phyloP scores from a whole-genome alignment of 352 stramenopile genomes.

The Phytophthora hibernalis region DNA sequence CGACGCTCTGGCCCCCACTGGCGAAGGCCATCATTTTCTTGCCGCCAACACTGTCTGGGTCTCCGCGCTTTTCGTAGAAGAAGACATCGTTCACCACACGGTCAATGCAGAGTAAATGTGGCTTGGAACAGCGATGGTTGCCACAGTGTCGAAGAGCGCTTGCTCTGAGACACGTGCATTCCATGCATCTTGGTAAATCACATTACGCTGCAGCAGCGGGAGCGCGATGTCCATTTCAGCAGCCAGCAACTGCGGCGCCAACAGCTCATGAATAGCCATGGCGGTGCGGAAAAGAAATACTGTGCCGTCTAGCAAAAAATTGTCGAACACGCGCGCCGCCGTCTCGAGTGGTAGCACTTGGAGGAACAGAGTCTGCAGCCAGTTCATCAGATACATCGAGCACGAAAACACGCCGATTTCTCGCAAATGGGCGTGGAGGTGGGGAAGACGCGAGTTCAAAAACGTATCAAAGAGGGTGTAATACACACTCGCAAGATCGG shows the following conservation, averaged over 20 bases:
- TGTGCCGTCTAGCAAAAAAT: slow-evolving; percentile 87
- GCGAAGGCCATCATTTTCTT: slow-evolving; percentile 46
- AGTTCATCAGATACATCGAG: slow-evolving; percentile 91
- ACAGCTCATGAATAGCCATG: slow-evolving; percentile 83
- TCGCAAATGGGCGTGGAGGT: slow-evolving; percentile 60
- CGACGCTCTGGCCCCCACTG: slow-evolving; percentile 67
- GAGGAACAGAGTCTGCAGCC: slow-evolving; percentile 88
- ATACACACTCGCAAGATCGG: slow-evolving; percentile 79
- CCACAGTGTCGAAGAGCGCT: slow-evolving; percentile 71
- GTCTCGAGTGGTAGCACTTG: slow-evolving; percentile 84
- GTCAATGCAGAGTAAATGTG: slow-evolving; percentile 76
- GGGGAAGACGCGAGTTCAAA: slow-evolving; percentile 53
- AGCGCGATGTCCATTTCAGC: slow-evolving; percentile 81
- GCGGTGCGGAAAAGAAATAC: slow-evolving; percentile 85
- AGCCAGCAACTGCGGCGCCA: slow-evolving; percentile 57
- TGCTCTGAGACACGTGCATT: slow-evolving; percentile 65
- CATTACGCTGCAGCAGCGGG: slow-evolving; percentile 75
- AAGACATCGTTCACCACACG: slow-evolving; percentile 86
- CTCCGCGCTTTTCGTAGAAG: slow-evolving; percentile 79
- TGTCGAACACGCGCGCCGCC: slow-evolving; percentile 79
- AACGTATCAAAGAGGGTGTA: slow-evolving; percentile 86
- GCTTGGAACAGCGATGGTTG: slow-evolving; percentile 65
- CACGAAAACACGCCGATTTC: slow-evolving; percentile 63
- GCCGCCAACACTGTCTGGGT: slow-evolving; percentile 27
- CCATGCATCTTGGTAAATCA: slow-evolving; percentile 73